Conservation (phyloP, 192 early-diverging fungal genomes). For the Umbelopsis isabellina region DNA sequence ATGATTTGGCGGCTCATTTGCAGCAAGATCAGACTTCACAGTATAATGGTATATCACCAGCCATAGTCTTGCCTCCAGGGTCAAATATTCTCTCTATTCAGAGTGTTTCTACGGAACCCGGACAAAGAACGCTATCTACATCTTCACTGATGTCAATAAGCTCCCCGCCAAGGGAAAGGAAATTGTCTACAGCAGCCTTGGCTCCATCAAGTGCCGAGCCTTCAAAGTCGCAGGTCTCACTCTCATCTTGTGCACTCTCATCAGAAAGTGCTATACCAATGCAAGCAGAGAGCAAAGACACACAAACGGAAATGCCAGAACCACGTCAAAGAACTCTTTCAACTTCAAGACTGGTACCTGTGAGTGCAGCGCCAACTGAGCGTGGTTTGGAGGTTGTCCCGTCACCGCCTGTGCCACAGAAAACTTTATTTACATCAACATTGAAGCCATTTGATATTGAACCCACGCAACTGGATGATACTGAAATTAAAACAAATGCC, state of each 20-base stretch:
- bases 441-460: background rate
- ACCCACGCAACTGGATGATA: background rate
- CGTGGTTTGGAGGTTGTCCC: too few relatives aligned
- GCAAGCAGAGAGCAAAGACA: background rate
- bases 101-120: background rate
- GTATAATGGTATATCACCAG: too few relatives aligned
- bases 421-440: background rate
- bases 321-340: background rate
- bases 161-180: background rate
- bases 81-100: background rate
- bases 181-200: too few relatives aligned
- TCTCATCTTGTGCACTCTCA: too few relatives aligned
- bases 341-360: background rate
- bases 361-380: background rate
- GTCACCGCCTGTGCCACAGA: background rate
- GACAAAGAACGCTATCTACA: slow-evolving; percentile 3
- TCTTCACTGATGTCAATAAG: background rate
- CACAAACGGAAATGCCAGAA: background rate
- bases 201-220: background rate
- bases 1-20: too few relatives aligned
- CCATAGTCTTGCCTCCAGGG: background rate
- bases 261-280: background rate
- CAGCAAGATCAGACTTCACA: too few relatives aligned
- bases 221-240: background rate
- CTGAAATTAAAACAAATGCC: background rate